A percentile compares a stretch with the other conserved stretches of the same genome.
Conservation (phyloP, 768 basidiomycete genomes). For the Boletus huronensis region DNA sequence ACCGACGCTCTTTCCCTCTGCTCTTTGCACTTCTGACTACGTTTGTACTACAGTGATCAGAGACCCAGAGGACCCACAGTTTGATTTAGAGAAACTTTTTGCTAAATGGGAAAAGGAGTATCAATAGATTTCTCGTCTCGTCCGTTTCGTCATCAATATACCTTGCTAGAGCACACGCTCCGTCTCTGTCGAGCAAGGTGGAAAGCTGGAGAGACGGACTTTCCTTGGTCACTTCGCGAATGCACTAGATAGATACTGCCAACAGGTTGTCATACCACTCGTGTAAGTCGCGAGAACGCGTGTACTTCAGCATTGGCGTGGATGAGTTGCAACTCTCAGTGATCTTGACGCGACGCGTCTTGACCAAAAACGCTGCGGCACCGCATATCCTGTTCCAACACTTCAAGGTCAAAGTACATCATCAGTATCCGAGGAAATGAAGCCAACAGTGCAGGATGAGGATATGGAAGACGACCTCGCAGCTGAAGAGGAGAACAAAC, state of each 20-base stretch:
- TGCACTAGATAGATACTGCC: conserved; percentile 7
- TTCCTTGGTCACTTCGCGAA: not conserved
- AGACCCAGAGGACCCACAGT: conserved; percentile 92
- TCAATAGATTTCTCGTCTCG: conserved; percentile 39
- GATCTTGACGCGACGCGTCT: conserved; percentile 28
- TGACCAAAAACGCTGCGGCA: conserved; percentile 5
- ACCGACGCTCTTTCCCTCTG: not conserved
- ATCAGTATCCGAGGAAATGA: conserved; percentile 34
- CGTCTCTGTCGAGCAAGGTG: conserved; percentile 10
- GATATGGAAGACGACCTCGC: conserved; percentile 77
- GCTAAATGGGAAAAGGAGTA: conserved; percentile 70
- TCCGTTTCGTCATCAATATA: conserved; percentile 23
- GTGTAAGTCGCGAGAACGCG: not conserved
- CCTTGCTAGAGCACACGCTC: conserved; percentile 25
- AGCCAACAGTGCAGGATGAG: conserved; percentile 46
- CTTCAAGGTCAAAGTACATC: not conserved
- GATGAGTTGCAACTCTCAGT: not conserved
- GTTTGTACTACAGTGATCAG: conserved; percentile 64
- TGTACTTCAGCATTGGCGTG: not conserved
- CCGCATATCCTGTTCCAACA: not conserved
- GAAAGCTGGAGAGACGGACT: not conserved
- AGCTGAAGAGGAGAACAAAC: conserved; percentile 83
- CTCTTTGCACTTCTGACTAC: conserved; percentile 9
- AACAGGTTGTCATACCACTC: not conserved
- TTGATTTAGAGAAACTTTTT: conserved; percentile 91